Evolutionary conservation across 2,329 filamentous ascomycete species (phyloP), one percentile per base, ranked within the genome.

Genomic region (Pseudocercospora crystallina): DNA sequence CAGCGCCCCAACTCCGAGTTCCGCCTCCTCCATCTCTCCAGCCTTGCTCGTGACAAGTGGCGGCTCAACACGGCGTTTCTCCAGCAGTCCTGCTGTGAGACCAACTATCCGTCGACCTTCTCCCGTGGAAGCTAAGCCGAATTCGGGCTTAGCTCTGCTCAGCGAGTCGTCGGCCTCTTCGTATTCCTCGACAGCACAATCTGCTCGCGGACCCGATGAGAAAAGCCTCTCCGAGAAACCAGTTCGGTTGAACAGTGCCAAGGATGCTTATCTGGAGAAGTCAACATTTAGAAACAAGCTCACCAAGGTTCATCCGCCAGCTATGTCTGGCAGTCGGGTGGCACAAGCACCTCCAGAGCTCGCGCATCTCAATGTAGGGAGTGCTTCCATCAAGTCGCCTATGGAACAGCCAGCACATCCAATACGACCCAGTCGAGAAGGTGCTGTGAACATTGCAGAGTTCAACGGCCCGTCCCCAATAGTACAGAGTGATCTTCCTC

Each of bases 1-100:
- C 64, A 80, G 87, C 56, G 86, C 87, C 52, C 90, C 87, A 1
- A 90, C 87, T 2, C 87, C 87, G 5, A 90, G 86, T 4, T 90
- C 87, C 8, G 84, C 87, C 56, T 86, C 84, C 7, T 90, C 87
- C 1, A 85, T 86, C 61, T 90, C 86, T 12, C 85, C 87, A 3
- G 79, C 81, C 2, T 68, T 85, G 67, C 54, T 76, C 71, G 54
- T 75, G 65, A 59, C 76, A 68, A 70, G 65, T 38, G 49, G 54
- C 49, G 20, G 20, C 20, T 26, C 20, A 26, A 26, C 20, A 26
- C 20, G 20, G 20, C 20, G 20, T 26, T 26, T 26, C 20, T 26
- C 20, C 20, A 26, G 4, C 20, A 26, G 20, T 7, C 20, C 20
- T 26, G 20, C 20, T 26, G 20, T 26, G 20, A 26, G 20, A 26